Percentiles rank a stretch among this genome's conserved stretches.
phyloP scores from a whole-genome alignment of 2,329 filamentous ascomycete genomes.

The Eutypa lata region DNA sequence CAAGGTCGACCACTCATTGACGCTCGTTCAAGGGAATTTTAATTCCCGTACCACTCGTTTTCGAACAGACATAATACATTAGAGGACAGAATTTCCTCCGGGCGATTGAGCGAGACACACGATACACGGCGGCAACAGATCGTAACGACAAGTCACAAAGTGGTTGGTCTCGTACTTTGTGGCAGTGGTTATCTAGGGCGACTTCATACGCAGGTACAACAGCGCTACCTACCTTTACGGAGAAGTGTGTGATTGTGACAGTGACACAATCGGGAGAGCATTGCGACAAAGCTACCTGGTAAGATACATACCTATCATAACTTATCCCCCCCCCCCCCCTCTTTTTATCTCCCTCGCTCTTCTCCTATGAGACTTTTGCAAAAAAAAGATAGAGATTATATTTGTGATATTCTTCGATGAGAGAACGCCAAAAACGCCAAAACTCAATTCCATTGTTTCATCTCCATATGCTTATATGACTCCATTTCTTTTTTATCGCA shows the following conservation, averaged over 20 bases:
- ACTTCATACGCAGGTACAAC: neutral
- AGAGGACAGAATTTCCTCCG: neutral
- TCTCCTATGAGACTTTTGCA: too few relatives aligned
- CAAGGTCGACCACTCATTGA: conserved; percentile 11
- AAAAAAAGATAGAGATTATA: too few relatives aligned
- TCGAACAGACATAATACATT: conserved; percentile 8
- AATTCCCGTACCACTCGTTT: conserved; percentile 23
- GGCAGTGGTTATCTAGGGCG: neutral
- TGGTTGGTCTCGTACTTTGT: neutral
- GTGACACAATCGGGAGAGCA: neutral
- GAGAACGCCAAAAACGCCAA: too few relatives aligned
- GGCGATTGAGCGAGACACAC: neutral
- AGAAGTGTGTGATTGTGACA: neutral
- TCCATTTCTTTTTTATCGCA: too few relatives aligned
- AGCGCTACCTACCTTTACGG: neutral
- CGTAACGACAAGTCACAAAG: neutral
- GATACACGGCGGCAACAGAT: neutral
- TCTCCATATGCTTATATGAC: too few relatives aligned
- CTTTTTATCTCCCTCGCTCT: too few relatives aligned
- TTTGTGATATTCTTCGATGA: too few relatives aligned
- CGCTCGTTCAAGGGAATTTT: neutral
- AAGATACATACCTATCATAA: neutral
- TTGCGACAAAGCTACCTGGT: neutral
- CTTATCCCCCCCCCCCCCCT: too few relatives aligned
- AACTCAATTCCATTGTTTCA: too few relatives aligned